Conservation (phyloP, 2,329 filamentous ascomycete species). For the Aspergillus fumigatus region DNA sequence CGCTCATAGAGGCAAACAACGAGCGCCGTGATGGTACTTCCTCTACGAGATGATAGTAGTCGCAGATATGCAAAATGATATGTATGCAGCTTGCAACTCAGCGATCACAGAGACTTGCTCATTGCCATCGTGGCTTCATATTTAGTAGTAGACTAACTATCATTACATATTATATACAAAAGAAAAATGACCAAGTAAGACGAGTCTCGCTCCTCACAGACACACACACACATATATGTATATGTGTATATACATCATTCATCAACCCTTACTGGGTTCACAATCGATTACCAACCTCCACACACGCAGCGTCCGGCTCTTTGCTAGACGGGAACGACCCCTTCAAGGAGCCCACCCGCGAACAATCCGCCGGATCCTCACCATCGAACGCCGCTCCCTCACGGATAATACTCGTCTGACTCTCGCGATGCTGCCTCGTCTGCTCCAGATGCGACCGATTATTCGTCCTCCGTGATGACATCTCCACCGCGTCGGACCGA, state of each 20-base stretch:
- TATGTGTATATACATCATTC: background rate
- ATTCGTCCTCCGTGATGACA: background rate
- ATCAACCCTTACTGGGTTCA: background rate
- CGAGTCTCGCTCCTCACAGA: too few relatives aligned
- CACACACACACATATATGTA: too few relatives aligned
- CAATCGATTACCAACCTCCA: background rate
- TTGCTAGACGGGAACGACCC: background rate
- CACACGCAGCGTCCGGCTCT: background rate
- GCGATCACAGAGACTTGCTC: too few relatives aligned
- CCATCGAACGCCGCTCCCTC: background rate
- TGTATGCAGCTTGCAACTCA: too few relatives aligned
- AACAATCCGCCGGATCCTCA: background rate
- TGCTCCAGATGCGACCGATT: background rate
- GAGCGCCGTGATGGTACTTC: too few relatives aligned
- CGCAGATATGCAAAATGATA: too few relatives aligned
- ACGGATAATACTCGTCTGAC: background rate
- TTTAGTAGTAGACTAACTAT: background rate
- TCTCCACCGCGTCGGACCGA: background rate
- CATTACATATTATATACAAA: background rate
- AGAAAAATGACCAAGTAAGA: background rate
- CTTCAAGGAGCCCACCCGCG: background rate
- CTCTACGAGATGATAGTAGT: too few relatives aligned
- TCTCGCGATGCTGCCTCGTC: background rate
- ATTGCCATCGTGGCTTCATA: too few relatives aligned
- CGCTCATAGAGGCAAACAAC: too few relatives aligned